Base-by-base conservation (phyloP, 2,329 filamentous ascomycete genomes). In the Phialophora tarda region DNA sequence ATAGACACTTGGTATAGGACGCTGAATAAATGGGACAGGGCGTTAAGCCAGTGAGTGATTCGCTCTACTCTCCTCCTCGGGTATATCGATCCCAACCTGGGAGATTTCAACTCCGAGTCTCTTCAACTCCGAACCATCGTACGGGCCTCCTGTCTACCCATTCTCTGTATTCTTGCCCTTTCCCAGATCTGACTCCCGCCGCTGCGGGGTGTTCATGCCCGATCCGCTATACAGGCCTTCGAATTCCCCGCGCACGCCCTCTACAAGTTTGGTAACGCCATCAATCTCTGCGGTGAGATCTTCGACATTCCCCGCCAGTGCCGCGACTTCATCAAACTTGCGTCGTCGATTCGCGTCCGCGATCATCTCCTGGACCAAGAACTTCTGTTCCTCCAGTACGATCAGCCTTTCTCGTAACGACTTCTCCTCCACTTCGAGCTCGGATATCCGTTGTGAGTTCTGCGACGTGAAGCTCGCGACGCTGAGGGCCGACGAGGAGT, bases 321-420 rank as follows among this genome's bases (percentile, higher is more conserved):
- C 91, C 63, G 88, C 86, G 2, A 96, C 91, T 77, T 97, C 93
- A 74, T 97, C 93, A 71, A 96, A 96, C 65, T 91, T 88, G 30
- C 91, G 83, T 11, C 90, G 86, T 50, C 88, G 89, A 56, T 89
- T 89, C 0, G 93, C 92, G 67, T 89, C 87, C 7, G 86, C 86
- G 53, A 96, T 87, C 92, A 96, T 96, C 72, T 91, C 88, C 44
- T 89, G 87, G 0, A 97, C 92, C 79, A 97, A 88, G 78, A 96
- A 96, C 70, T 89, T 90, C 77, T 97, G 93, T 78, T 97, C 93
- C 77, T 97, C 92, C 0, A 97, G 83, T 6, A 97, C 89, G 32
- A 95, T 90, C 12, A 97, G 81, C 3, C 88, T 83, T 74, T 97
- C 93, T 17, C 90, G 86, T 1, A 96, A 80, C 23, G 91, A 87